phyloP scores from a whole-genome alignment of 2,329 filamentous ascomycete genomes.

The Shiraia bambusicola region DNA sequence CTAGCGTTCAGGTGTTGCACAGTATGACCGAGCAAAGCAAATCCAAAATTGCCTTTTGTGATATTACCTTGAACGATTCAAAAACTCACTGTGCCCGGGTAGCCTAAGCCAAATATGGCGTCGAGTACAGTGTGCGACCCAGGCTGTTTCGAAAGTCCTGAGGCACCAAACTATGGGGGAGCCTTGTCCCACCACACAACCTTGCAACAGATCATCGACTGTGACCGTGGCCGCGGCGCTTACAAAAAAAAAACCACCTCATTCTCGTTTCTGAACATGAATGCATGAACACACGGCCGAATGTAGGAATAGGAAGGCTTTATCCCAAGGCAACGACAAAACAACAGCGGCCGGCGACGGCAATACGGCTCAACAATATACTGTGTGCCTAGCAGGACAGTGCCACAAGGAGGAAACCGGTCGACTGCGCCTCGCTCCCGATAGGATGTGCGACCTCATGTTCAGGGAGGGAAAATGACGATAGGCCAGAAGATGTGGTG shows the following conservation, averaged over 20 bases:
- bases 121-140: constrained; percentile 25
- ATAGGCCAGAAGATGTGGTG: constrained; percentile 21
- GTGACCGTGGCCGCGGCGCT: neutral
- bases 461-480: constrained; percentile 7
- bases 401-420: constrained; percentile 4
- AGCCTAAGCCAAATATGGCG: constrained; percentile 1
- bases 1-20: too few relatives aligned
- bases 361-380: constrained; percentile 4
- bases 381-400: constrained; percentile 19
- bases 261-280: constrained; percentile 7
- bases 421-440: constrained; percentile 28
- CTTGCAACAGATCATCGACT: constrained; percentile 9
- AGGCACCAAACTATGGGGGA: constrained; percentile 16
- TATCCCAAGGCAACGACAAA: constrained; percentile 33
- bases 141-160: constrained; percentile 29
- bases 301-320: constrained; percentile 21
- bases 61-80: too few relatives aligned
- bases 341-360: constrained; percentile 16
- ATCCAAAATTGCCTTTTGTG: too few relatives aligned
- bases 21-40: too few relatives aligned
- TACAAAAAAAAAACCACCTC: constrained; percentile 1
- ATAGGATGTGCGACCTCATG: constrained; percentile 18
- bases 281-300: constrained; percentile 16
- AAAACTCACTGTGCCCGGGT: too few relatives aligned
- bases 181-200: constrained; percentile 12